Percentiles rank a stretch among this genome's conserved stretches.
Evolutionary conservation across 345 rosid species (phyloP).

Genomic region (Kernera saxatilis): DNA sequence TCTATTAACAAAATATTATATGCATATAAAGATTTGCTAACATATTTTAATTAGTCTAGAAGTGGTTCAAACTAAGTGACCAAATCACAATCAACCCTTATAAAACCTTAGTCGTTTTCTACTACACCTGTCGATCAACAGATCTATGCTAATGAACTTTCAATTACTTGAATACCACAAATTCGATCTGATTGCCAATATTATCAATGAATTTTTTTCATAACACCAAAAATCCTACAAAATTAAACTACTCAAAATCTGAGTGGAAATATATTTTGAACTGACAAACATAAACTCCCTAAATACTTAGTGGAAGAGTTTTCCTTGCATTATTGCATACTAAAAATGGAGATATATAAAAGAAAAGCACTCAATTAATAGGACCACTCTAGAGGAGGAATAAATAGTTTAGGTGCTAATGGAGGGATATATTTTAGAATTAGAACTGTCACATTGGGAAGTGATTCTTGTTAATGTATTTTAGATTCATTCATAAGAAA

Average conservation of each 20-base stretch:
- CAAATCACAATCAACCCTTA: constrained; percentile 17
- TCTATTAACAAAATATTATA: neutral
- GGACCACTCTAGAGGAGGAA: neutral
- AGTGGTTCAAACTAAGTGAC: neutral
- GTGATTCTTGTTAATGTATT: constrained; percentile 9
- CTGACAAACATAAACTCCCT: neutral
- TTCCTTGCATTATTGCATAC: neutral
- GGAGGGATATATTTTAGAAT: constrained; percentile 9
- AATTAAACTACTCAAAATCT: neutral
- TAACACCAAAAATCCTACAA: neutral
- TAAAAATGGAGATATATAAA: neutral
- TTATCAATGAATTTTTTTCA: neutral
- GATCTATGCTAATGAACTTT: neutral
- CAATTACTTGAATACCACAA: neutral
- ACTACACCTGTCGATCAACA: neutral
- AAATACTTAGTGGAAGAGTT: neutral
- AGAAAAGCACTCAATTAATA: neutral
- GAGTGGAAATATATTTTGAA: neutral
- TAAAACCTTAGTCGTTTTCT: neutral
- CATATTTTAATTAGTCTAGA: constrained; percentile 4
- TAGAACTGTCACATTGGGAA: constrained; percentile 28
- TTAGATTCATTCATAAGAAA: constrained; percentile 16
- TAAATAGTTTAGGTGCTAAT: constrained; percentile 15
- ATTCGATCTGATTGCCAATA: neutral
- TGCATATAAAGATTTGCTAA: constrained; percentile 2